Evolutionary conservation across 371 early-diverging fungal genomes (phyloP), one percentile per base, ranked within the genome.

Genomic region (Mucor plumbeus): DNA sequence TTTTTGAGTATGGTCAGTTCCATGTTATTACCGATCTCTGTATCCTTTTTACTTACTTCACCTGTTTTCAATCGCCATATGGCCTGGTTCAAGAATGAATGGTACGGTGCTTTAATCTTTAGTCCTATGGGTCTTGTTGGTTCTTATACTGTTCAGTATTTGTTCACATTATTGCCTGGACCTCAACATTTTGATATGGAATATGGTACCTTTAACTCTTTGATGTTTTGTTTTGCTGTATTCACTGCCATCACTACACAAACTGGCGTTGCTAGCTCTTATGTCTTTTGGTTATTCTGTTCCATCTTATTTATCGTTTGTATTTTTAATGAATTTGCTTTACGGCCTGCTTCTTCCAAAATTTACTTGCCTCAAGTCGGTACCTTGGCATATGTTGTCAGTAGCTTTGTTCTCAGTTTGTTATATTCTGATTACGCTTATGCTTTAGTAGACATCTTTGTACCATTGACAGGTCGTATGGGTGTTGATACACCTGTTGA

Each of bases 401-500:
- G 71, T 17, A 63, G 76, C 10, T 58, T 80, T 10, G 64, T 80
- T 1, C 76, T 88, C 4, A 74, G 83, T 0, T 66, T 81, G 21
- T 61, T 88, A 39, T 84, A 84, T 63, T 78, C 79, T 11, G 85
- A 81, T 41, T 76, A 82, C 41, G 70, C 77, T 11, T 83, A 77
- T 65, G 81, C 85, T 17, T 62, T 88, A 62, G 73, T 90, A 31
- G 86, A 89, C 63, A 78, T 91, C 17, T 89, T 92, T 80, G 90
- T 92, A 4, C 93, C 93, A 0, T 73, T 92, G 63, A 87, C 91
- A 0, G 93, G 91, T 7, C 86, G 93, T 41, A 88, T 89, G 74
- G 93, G 93, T 26, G 79, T 83, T 0, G 85, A 88, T 33, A 84
- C 89, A 0, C 90, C 93, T 43, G 88, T 86, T 7, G 93, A 92